A percentile compares a stretch with the other conserved stretches of the same genome.
Evolutionary conservation across 345 rosid species (phyloP).

Genomic region (Microcos paniculata): DNA sequence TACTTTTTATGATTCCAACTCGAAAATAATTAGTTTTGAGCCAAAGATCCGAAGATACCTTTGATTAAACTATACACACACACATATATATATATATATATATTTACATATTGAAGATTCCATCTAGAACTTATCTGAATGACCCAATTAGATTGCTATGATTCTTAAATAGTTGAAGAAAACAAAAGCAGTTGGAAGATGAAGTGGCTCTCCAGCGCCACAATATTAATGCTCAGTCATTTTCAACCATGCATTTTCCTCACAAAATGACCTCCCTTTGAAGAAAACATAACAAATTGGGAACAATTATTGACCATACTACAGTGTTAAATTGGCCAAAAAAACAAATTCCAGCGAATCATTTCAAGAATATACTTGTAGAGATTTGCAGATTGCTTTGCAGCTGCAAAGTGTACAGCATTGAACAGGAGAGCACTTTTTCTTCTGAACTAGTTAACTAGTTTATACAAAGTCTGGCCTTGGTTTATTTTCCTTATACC

Average conservation of each 20-base stretch:
- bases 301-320: background rate
- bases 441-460: background rate
- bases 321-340: no score
- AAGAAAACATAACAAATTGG: background rate
- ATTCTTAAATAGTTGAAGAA: background rate
- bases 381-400: no score
- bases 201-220: constrained; percentile 7
- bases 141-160: background rate
- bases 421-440: background rate
- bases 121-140: background rate
- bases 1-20: no score
- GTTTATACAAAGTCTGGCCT: background rate
- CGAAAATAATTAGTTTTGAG: no score
- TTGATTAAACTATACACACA: no score
- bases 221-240: background rate
- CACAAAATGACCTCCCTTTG: background rate
- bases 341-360: no score
- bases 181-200: constrained; percentile 10
- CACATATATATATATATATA: no score
- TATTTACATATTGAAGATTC: no score
- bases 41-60: no score
- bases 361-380: no score
- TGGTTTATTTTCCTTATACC: background rate
- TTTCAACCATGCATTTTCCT: background rate
- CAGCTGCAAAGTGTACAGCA: no score